Evolutionary conservation across 352 stramenopile genomes (phyloP), one percentile per base, ranked within the genome.

Genomic region (Globisporangium radiosum): DNA sequence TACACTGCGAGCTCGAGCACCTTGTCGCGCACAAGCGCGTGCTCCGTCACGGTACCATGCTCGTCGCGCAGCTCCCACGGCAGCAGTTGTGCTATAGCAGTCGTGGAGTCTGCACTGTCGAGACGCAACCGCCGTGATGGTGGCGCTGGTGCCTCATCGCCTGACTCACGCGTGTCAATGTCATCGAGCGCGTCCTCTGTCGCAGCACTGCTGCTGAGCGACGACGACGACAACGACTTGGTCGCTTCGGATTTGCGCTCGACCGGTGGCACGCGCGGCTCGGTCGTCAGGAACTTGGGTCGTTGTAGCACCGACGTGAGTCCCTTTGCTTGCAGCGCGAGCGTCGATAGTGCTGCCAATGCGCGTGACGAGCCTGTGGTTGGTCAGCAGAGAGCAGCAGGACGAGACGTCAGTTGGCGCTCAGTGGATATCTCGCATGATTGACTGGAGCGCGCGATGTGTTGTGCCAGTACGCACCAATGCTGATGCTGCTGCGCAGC

Each of bases 1-100:
- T 85, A 87, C 19, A 87, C 73, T 3, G 72, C 73, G n/a, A 88
- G 72, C 52, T 77, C 75, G 44, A 88, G 50, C 52, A 87, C 78
- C 69, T 79, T 75, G 44, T 84, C 66, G 33, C 69, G 76, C 39
- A 86, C 70, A 0, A 44, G 57, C 5, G 64, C 8, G 42, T 72
- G 74, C 52, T 82, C 80, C 47, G 66, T 59, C 10, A 71, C 70
- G 4, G 69, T 54, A 1, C 73, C 75, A 13, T 67, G 48, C 59
- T 75, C 71, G 33, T 68, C 59, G 17, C 57, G 60, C 8, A 72
- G 63, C 53, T 90, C 75, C 77, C 77, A 87, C 2, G 77, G 77
- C 13, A 87, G 66, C 56, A 87, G 25, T 9, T 53, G 64, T 33
- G 53, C 8, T 5, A 36, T 3, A 5, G 56, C 45, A 48, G 49